Percentiles rank a stretch among this genome's conserved stretches.
Evolutionary conservation across 192 early-diverging fungal species (phyloP).

Genomic region (Umbelopsis isabellina): DNA sequence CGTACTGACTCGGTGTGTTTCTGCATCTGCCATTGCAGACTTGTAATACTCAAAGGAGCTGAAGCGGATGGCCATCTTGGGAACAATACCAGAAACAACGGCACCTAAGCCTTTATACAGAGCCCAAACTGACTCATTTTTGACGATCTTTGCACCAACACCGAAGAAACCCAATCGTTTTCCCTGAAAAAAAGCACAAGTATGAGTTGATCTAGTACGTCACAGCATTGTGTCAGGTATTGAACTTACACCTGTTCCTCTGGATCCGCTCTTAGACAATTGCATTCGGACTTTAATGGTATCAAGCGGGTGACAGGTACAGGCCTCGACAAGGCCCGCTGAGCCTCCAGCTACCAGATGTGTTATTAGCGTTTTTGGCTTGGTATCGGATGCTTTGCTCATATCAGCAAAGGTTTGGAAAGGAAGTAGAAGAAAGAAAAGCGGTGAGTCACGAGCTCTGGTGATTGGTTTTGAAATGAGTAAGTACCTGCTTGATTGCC

Average conservation of each 20-base stretch:
- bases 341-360: constrained; percentile 90
- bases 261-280: constrained; percentile 68
- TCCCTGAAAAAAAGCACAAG: constrained; percentile 30
- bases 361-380: constrained; percentile 56
- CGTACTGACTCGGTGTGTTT: constrained; percentile 63
- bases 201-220: neutral
- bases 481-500: neutral
- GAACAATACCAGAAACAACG: constrained; percentile 93
- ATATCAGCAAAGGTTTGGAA: neutral
- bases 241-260: constrained; percentile 51
- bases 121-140: constrained; percentile 83
- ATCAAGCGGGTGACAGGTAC: constrained; percentile 91
- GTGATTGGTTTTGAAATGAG: constrained; percentile 1
- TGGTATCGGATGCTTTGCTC: constrained; percentile 15
- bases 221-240: neutral
- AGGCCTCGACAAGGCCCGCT: constrained; percentile 87
- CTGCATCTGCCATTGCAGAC: constrained; percentile 61
- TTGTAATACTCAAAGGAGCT: constrained; percentile 95
- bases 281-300: constrained; percentile 99
- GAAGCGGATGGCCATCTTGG: constrained; percentile 99
- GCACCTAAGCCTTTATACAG: constrained; percentile 98
- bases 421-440: constrained; percentile 8
- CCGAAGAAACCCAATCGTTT: constrained; percentile 66
- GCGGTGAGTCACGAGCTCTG: neutral
- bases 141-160: constrained; percentile 79